phyloP scores from a whole-genome alignment of 768 basidiomycete genomes.

The Lepiota brunneoincarnata region DNA sequence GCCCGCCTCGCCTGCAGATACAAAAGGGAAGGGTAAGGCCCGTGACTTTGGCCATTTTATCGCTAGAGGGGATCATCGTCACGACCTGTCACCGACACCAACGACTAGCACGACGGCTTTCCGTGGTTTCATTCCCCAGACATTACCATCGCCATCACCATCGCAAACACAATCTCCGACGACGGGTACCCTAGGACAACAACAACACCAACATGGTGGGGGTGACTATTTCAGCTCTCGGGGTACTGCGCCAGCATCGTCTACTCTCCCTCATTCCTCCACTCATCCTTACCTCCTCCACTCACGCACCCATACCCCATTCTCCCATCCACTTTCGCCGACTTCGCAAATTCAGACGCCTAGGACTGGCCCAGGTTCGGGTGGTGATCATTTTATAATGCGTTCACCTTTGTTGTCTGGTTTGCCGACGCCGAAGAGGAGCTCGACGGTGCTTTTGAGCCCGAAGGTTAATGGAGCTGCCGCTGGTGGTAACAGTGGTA shows the following conservation, averaged over 20 bases:
- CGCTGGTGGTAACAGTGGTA: slow-evolving; percentile 17
- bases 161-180: slow-evolving; percentile 6
- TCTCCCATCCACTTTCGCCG: neutral
- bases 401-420: neutral
- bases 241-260: neutral
- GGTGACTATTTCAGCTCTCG: slow-evolving; percentile 8
- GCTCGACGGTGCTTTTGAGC: neutral
- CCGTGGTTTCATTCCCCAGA: neutral
- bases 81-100: slow-evolving; percentile 12
- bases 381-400: slow-evolving; percentile 2
- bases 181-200: slow-evolving; percentile 6
- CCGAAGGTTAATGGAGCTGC: neutral
- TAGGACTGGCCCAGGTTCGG: too few species aligned
- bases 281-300: neutral
- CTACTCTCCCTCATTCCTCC: slow-evolving; percentile 2
- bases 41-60: slow-evolving; percentile 12
- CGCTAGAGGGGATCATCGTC: slow-evolving; percentile 12
- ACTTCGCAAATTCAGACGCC: slow-evolving; percentile 11
- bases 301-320: neutral
- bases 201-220: neutral
- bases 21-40: slow-evolving; percentile 23
- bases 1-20: slow-evolving; percentile 3
- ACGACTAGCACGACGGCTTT: neutral
- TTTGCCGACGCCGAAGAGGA: slow-evolving; percentile 5
- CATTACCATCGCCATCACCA: neutral